A percentile compares a stretch with the other conserved stretches of the same genome.
Evolutionary conservation across 1,139 yeast genomes (phyloP).

Genomic region (Pneumocystis murina): DNA sequence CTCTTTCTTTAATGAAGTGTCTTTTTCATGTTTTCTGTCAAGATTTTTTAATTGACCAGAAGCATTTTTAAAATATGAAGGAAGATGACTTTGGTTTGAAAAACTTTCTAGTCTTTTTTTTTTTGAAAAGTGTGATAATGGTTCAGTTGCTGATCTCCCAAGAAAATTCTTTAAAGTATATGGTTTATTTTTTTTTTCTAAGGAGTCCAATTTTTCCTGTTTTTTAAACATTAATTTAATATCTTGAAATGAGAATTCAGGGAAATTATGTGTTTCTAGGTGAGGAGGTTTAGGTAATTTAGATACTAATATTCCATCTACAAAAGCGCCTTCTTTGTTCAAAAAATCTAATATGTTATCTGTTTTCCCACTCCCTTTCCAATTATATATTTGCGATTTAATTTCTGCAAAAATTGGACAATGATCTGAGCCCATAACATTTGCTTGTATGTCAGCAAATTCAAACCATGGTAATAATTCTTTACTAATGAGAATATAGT

Average conservation of each 20-base stretch:
- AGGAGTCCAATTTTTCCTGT: not conserved
- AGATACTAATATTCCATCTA: not conserved
- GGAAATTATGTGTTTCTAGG: conserved; percentile 11
- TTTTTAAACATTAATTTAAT: conserved; percentile 3
- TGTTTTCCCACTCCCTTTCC: not conserved
- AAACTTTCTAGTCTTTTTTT: not conserved
- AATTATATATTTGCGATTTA: conserved; percentile 15
- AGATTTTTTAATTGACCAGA: not conserved
- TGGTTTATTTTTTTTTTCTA: conserved; percentile 2
- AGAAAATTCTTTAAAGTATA: conserved; percentile 4
- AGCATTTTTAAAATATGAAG: not conserved
- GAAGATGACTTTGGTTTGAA: conserved; percentile 1
- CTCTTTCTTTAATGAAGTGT: not conserved
- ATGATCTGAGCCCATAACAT: conserved; percentile 76
- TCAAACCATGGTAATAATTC: conserved; percentile 25
- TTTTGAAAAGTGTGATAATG: not conserved
- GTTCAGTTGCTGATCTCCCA: conserved; percentile 3
- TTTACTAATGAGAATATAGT: conserved; percentile 44
- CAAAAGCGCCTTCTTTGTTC: not conserved
- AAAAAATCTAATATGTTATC: not conserved
- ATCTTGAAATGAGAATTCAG: conserved; percentile 12
- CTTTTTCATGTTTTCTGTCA: not conserved
- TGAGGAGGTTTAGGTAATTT: conserved; percentile 10
- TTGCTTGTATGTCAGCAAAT: conserved; percentile 52
- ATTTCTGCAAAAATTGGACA: conserved; percentile 79